Percentiles rank a stretch among this genome's conserved stretches.
These are phyloP conservation scores for Linanthus parryae DNA, from an alignment of 148 eudicot species.

Conservation along the genomic window DNA sequence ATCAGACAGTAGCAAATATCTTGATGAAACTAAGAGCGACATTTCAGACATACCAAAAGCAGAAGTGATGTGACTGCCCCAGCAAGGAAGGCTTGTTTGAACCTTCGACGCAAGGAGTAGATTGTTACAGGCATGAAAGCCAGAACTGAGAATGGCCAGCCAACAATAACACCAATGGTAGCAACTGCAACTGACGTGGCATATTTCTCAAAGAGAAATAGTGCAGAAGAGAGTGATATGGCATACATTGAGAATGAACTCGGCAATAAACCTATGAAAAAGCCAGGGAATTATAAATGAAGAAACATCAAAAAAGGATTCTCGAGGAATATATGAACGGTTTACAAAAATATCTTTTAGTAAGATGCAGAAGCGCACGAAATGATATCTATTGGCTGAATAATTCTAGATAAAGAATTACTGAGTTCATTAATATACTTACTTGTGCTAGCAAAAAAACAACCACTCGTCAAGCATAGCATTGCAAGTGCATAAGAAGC, in stretches of 20 bases:
- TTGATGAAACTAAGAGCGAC: not conserved
- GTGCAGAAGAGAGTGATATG: constrained; percentile 86
- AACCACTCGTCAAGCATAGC: constrained; percentile 93
- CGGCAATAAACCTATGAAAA: constrained; percentile 77
- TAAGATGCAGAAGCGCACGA: too few species aligned
- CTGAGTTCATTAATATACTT: constrained; percentile 25
- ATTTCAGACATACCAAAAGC: constrained; percentile 53
- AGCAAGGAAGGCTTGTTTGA: constrained; percentile 57
- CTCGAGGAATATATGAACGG: not conserved
- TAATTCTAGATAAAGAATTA: too few species aligned
- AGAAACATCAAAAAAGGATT: not conserved
- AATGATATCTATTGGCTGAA: too few species aligned
- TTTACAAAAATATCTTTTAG: too few species aligned
- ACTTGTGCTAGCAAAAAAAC: constrained; percentile 98
- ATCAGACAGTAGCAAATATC: not conserved
- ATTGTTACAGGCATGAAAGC: constrained; percentile 88
- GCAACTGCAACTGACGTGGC: constrained; percentile 77
- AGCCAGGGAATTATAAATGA: not conserved
- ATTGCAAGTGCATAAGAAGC: constrained; percentile 83
- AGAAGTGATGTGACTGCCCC: constrained; percentile 56
- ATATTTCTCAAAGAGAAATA: constrained; percentile 70
- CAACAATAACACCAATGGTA: constrained; percentile 79
- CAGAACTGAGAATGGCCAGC: constrained; percentile 95
- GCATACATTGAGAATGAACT: constrained; percentile 98
- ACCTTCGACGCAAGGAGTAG: constrained; percentile 58